Conservation (phyloP, 192 early-diverging fungal species). For the Backusella westeae region DNA sequence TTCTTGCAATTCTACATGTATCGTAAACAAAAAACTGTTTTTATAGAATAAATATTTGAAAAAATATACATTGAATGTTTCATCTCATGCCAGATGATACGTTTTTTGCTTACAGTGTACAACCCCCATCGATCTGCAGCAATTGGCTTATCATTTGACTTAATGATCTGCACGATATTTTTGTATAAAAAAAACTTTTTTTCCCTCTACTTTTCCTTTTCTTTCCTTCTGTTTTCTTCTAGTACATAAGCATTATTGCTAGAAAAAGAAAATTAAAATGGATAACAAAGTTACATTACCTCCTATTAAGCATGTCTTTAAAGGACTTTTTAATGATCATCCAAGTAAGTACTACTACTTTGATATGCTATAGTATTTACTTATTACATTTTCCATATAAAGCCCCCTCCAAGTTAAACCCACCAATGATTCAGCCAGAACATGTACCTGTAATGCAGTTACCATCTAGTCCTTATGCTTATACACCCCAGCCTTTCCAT, state of each 20-base stretch:
- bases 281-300: constrained; percentile 8
- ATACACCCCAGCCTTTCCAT: background rate
- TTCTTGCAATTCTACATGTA: constrained; percentile 36
- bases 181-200: background rate
- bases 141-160: background rate
- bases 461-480: background rate
- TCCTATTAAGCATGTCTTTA: constrained; percentile 8
- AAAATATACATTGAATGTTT: background rate
- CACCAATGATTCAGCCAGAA: background rate
- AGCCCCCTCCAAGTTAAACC: background rate
- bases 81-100: background rate
- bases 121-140: background rate
- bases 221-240: background rate
- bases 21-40: background rate
- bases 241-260: background rate
- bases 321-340: constrained; percentile 1
- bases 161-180: constrained; percentile 5
- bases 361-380: background rate
- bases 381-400: background rate
- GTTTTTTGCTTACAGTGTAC: background rate
- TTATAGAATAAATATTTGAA: background rate
- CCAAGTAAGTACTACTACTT: background rate
- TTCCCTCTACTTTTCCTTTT: background rate
- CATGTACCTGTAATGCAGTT: background rate
- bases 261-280: background rate